These are phyloP conservation scores for Prunus kanzakura DNA, from an alignment of 306 rosid genomes.

Conservation along the genomic window DNA sequence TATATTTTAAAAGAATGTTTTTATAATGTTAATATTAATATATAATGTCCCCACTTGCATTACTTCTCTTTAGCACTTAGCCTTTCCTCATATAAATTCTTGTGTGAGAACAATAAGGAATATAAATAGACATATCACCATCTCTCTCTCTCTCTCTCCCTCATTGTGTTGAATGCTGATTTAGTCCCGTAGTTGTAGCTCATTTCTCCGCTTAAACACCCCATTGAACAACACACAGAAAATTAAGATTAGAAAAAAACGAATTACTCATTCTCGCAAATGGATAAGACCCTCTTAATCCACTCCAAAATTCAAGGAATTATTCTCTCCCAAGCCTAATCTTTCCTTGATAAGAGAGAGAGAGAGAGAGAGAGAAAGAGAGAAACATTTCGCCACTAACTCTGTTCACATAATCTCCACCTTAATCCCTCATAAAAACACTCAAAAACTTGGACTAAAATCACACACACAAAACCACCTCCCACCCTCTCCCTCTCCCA, in stretches of 20 bases:
- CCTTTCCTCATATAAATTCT: slow-evolving; percentile 34
- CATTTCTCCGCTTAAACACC: slow-evolving; percentile 57
- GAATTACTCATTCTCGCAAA: slow-evolving; percentile 34
- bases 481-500: neutral
- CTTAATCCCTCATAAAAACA: neutral
- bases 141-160: neutral
- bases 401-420: neutral
- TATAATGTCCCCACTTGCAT: slow-evolving; percentile 27
- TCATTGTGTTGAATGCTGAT: slow-evolving; percentile 50
- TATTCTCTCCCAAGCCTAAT: slow-evolving; percentile 19
- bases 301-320: slow-evolving; percentile 44
- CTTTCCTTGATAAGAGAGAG: slow-evolving; percentile 15
- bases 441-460: neutral
- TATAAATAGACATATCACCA: slow-evolving; percentile 45
- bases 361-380: neutral
- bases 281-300: slow-evolving; percentile 58
- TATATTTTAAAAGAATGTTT: neutral
- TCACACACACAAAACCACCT: neutral
- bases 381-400: neutral
- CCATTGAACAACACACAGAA: slow-evolving; percentile 31
- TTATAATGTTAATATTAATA: neutral
- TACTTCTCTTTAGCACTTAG: slow-evolving; percentile 34
- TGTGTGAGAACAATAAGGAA: slow-evolving; percentile 27
- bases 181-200: slow-evolving; percentile 58
- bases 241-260: slow-evolving; percentile 14